Conservation (phyloP, 176 grass and related monocot species). For the Oryza glaberrima region DNA sequence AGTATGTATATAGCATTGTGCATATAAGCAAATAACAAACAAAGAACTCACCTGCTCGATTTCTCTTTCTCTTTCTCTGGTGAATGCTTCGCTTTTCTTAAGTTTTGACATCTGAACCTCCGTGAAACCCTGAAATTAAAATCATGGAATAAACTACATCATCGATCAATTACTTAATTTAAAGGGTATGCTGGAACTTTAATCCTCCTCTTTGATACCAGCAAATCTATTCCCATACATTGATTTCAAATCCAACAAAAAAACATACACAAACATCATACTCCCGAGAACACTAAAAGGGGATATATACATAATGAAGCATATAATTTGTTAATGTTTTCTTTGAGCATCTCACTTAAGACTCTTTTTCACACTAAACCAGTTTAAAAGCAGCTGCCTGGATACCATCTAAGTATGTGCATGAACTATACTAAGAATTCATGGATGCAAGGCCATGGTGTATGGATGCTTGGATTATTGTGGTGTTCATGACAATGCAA, state of each 20-base stretch:
- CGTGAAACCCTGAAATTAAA: constrained; percentile 81
- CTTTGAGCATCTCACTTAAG: neutral
- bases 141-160: constrained; percentile 18
- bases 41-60: constrained; percentile 71
- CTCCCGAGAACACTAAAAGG: neutral
- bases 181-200: neutral
- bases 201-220: neutral
- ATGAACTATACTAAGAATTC: neutral
- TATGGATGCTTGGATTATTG: neutral
- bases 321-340: neutral
- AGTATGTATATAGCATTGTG: neutral
- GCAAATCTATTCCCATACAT: neutral
- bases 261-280: neutral
- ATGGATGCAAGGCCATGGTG: neutral
- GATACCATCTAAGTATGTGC: neutral
- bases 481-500: neutral
- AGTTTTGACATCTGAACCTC: constrained; percentile 91
- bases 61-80: constrained; percentile 97
- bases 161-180: neutral
- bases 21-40: neutral
- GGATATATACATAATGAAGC: neutral
- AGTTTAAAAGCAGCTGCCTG: neutral
- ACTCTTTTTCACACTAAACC: neutral
- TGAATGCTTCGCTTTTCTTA: constrained; percentile 91
- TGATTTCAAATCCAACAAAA: neutral